Base-by-base conservation (phyloP, 441 rosid genomes). In the Erysimum cheiri region DNA sequence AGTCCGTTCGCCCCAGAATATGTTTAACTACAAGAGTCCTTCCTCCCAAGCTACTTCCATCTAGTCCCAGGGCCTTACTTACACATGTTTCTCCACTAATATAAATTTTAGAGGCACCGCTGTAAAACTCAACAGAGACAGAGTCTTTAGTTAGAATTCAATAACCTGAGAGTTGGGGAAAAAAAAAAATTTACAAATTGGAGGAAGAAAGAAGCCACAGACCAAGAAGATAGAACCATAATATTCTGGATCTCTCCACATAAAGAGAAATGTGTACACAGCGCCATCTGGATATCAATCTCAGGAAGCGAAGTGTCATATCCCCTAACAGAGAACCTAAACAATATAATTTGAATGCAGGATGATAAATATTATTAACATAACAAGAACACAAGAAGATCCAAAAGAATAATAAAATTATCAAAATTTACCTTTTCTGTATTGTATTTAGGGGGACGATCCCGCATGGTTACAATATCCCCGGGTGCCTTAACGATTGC, bases 211-310 rank as follows among this genome's bases (percentile, higher is more conserved):
- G 35, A 28, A 56, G 26, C 14, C 43, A 32, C 60, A 56, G 17
- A 56, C 60, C 29, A 0, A 26, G 28, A 3, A n/a, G 13, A 0
- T 8, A 10, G 8, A 55, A 4, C 13, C 8, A 0, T 0, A 33
- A 33, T 8, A 4, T 2, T 1, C 12, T 0, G 0, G 39, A 54
- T 12, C 59, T n/a, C 59, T 54, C 58, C 59, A 55, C 41, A 55
- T 55, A 41, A 32, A 55, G 60, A 33, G 40, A 55, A 55, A 55
- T 32, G 39, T 2, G 33, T 10, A 54, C 40, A 8, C 13, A 54
- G 7, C 6, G 13, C 13, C 6, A 54, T 31, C 60, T 14, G 3
- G 40, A 14, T 8, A 54, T 54, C 60, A 14, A 54, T 4, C 13
- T 14, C 4, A 54, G 24, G 13, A 32, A 54, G 40, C 3, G 8